Percentiles rank a stretch among this genome's conserved stretches.
Conservation (phyloP, 257 asterid genomes). For the Misopates orontium region DNA sequence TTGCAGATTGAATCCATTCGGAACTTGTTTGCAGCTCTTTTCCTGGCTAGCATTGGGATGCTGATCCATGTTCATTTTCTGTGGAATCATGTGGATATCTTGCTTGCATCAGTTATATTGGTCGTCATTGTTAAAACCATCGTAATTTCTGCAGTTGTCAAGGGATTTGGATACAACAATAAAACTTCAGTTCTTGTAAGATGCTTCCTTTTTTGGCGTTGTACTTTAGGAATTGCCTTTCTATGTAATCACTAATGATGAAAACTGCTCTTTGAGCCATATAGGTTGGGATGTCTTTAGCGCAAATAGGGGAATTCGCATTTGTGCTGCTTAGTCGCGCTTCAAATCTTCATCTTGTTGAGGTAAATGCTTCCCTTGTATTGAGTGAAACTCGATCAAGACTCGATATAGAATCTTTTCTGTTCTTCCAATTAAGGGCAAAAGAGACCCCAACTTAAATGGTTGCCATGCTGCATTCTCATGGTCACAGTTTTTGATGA, state of each 20-base stretch:
- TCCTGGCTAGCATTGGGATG: slow-evolving; percentile 98
- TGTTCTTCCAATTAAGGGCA: background rate
- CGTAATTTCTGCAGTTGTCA: slow-evolving; percentile 80
- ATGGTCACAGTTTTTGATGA: background rate
- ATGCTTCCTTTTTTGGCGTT: slow-evolving; percentile 29
- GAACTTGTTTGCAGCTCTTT: slow-evolving; percentile 97
- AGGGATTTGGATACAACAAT: slow-evolving; percentile 94
- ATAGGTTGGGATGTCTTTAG: slow-evolving; percentile 94
- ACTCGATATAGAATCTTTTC: slow-evolving; percentile 12
- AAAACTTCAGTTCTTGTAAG: slow-evolving; percentile 86
- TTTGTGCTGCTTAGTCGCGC: slow-evolving; percentile 98
- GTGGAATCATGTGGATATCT: slow-evolving; percentile 95
- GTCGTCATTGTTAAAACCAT: slow-evolving; percentile 75
- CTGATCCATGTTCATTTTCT: slow-evolving; percentile 95
- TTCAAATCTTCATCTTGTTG: slow-evolving; percentile 96
- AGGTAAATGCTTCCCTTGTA: slow-evolving; percentile 54
- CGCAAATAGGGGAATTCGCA: slow-evolving; percentile 98
- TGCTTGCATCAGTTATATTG: slow-evolving; percentile 93
- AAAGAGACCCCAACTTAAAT: too few relatives aligned
- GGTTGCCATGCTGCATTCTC: background rate
- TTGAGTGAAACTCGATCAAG: slow-evolving; percentile 14
- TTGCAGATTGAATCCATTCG: slow-evolving; percentile 95
- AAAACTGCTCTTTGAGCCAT: background rate
- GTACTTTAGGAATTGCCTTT: slow-evolving; percentile 17
- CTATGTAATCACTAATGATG: slow-evolving; percentile 1